Conservation (phyloP, 345 rosid genomes). For the Citrus sinensis region DVS_A1.0 CM039169.1:6037501-6038000, state of each 20-base stretch:
- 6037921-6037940: slow-evolving; percentile 32
- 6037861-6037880: slow-evolving; percentile 93
- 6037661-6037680: slow-evolving; percentile 97
- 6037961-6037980: neutral
- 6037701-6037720: neutral
- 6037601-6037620: slow-evolving; percentile 84
- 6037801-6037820: slow-evolving; percentile 88
- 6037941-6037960: neutral
- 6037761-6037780: neutral
- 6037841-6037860: slow-evolving; percentile 86
- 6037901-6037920: slow-evolving; percentile 84
- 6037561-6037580: slow-evolving; percentile 94
- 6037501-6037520: neutral
- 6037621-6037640: slow-evolving; percentile 81
- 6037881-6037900: slow-evolving; percentile 81
- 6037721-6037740: neutral
- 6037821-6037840: slow-evolving; percentile 82
- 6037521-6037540: neutral
- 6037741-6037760: neutral
- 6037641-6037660: slow-evolving; percentile 95
- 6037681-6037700: slow-evolving; percentile 32
- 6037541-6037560: neutral
- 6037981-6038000: neutral
- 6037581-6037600: slow-evolving; percentile 86
- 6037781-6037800: neutral